Conservation (phyloP, 1,284 basidiomycete species). For the Pterulicium gracile region DNA sequence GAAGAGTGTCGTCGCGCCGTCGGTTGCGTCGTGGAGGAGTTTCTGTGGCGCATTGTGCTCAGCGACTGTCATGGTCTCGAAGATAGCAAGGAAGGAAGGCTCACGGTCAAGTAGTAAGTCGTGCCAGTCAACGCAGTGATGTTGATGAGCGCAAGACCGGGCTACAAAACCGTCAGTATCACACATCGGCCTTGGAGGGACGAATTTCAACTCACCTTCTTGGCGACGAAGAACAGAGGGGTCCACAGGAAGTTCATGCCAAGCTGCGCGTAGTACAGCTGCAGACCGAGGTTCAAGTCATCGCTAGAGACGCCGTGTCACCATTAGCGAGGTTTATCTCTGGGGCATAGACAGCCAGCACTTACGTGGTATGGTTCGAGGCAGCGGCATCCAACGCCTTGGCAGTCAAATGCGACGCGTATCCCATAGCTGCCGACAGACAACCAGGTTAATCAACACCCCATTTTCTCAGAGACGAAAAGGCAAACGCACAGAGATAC, state of each 20-base stretch:
- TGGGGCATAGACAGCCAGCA: background rate
- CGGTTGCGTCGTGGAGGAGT: constrained; percentile 38
- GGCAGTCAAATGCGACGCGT: constrained; percentile 59
- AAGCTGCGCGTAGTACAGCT: constrained; percentile 64
- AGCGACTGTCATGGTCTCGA: background rate
- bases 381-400: constrained; percentile 39
- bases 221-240: constrained; percentile 59
- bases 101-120: constrained; percentile 53
- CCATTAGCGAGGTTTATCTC: background rate
- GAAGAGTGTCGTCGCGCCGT: constrained; percentile 42
- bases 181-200: background rate
- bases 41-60: constrained; percentile 25
- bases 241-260: constrained; percentile 62
- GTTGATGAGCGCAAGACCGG: constrained; percentile 50
- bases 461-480: background rate
- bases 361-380: constrained; percentile 29
- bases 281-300: constrained; percentile 40
- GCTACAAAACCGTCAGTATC: constrained; percentile 19
- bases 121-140: constrained; percentile 49
- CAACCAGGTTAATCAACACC: background rate
- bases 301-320: constrained; percentile 20
- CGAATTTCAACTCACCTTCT: constrained; percentile 24
- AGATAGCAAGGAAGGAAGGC: constrained; percentile 12
- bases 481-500: constrained; percentile 26
- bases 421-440: constrained; percentile 46